Evolutionary conservation across 2,329 filamentous ascomycete species (phyloP).

Genomic region (Pseudopyrenochaeta lycopersici): DNA sequence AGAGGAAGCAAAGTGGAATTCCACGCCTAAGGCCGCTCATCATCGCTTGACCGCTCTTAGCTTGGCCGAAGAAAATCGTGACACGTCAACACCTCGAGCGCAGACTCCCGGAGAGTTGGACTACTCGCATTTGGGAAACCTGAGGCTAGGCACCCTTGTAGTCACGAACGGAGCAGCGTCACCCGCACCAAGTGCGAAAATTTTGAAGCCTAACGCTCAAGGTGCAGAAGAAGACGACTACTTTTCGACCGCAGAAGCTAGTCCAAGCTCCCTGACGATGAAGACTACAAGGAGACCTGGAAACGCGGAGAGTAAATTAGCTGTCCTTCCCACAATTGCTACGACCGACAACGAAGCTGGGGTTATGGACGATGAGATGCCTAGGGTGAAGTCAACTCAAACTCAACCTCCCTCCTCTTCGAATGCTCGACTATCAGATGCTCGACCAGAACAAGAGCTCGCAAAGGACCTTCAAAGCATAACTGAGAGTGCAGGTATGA

Average conservation of each 20-base stretch:
- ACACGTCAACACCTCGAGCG: constrained; percentile 34
- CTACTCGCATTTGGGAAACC: constrained; percentile 52
- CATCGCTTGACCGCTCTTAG: constrained; percentile 30
- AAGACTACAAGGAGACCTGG: constrained; percentile 26
- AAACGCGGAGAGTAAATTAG: constrained; percentile 42
- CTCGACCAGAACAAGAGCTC: constrained; percentile 11
- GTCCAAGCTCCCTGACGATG: constrained; percentile 29
- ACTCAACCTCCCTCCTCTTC: not conserved
- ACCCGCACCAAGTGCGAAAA: constrained; percentile 51
- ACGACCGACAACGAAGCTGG: constrained; percentile 22
- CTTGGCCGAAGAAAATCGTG: constrained; percentile 29
- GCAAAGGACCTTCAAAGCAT: constrained; percentile 23
- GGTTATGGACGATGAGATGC: not conserved
- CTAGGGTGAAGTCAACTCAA: not conserved
- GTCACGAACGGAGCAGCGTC: constrained; percentile 59
- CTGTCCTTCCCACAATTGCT: constrained; percentile 22
- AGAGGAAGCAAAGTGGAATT: constrained; percentile 44
- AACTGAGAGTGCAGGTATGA: constrained; percentile 26
- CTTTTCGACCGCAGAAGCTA: constrained; percentile 32
- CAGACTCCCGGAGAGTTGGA: constrained; percentile 54
- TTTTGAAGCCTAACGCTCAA: constrained; percentile 14
- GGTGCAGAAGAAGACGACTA: constrained; percentile 35
- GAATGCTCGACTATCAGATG: constrained; percentile 1
- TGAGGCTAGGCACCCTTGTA: constrained; percentile 54
- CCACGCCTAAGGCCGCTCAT: constrained; percentile 16